Evolutionary conservation across 495 filamentous ascomycete species (phyloP), one percentile per base, ranked within the genome.

Genomic region (Lindgomyces ingoldianus): DNA sequence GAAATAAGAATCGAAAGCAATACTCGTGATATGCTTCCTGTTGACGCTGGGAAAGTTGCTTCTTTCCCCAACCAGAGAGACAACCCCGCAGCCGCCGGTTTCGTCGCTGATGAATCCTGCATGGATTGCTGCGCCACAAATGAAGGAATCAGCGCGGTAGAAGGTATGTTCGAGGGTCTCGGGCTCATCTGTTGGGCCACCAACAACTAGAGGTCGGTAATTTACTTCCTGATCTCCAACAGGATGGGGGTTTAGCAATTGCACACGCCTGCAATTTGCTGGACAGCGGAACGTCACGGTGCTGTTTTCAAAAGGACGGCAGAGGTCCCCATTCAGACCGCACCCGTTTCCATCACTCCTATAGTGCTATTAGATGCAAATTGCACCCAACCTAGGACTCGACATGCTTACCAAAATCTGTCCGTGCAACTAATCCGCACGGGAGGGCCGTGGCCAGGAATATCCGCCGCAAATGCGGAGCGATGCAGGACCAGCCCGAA

Each of bases 371-470:
- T 42, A 55, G 41, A 29, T 9, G 14, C 10, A 18, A 45, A 12
- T 14, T 52, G 10, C 25, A 29, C 19, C 4, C 44, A 4, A 29
- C 6, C 22, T 18, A 4, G 1, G 41, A 36, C 12, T 14, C 11
- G 21, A 11, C 14, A 51, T 18, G 53, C 76, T 58, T 77, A 81
- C 84, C 84, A 86, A 63, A 83, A 78, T 50, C 79, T 75, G 47
- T 76, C 73, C 48, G 74, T 74, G 73, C 83, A 86, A 21, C 77
- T 76, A 25, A 85, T 71, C 55, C 78, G 77, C 19, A 80, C 75
- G 2, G 76, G 76, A 3, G 64, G 60, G 3, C 74, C 75, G 59
- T 77, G 67, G 14, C 74, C 75, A 0, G 67, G 67, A 11, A 79
- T 72, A 36, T 73, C 71, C 8, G 64, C 65, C 1, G 76, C 64